A percentile compares a stretch with the other conserved stretches of the same genome.
phyloP scores from a whole-genome alignment of 495 filamentous ascomycete species.

The Acidomyces sp. region DNA sequence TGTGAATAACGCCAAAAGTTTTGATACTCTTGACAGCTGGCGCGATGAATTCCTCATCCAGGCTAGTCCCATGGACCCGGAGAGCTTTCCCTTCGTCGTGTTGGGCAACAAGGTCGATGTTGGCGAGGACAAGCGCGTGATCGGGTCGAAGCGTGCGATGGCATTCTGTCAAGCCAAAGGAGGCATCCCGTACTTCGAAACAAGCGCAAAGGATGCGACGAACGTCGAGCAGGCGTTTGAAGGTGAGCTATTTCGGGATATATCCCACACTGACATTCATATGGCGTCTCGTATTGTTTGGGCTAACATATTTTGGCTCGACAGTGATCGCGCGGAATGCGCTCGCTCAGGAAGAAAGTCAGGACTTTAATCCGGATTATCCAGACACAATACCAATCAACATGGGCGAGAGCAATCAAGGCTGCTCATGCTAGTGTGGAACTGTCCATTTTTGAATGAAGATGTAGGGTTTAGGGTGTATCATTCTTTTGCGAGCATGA shows the following conservation, averaged over 20 bases:
- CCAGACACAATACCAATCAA: slow-evolving; percentile 96
- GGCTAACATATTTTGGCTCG: slow-evolving; percentile 14
- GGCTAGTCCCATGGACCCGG: slow-evolving; percentile 87
- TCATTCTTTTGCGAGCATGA: no score
- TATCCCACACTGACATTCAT: no score
- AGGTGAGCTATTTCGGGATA: no score
- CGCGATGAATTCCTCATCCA: slow-evolving; percentile 97
- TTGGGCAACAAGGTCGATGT: slow-evolving; percentile 99
- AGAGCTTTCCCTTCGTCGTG: slow-evolving; percentile 96
- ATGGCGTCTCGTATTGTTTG: no score
- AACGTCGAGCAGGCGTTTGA: slow-evolving; percentile 99
- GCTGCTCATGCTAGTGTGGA: slow-evolving; percentile 80
- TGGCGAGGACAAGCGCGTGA: slow-evolving; percentile 91
- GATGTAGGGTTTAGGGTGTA: no score
- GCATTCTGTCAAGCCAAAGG: slow-evolving; percentile 97
- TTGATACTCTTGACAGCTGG: slow-evolving; percentile 97
- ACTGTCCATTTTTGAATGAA: no score
- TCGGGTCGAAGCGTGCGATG: slow-evolving; percentile 88
- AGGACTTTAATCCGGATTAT: slow-evolving; percentile 85
- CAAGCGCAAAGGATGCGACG: slow-evolving; percentile 94
- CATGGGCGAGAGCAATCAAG: slow-evolving; percentile 77
- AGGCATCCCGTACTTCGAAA: slow-evolving; percentile 96
- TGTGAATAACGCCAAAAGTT: slow-evolving; percentile 98
- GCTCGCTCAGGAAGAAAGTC: slow-evolving; percentile 88
- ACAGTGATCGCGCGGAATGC: slow-evolving; percentile 97